Conservation (phyloP, 805 yeast species). For the Wickerhamomyces kurtzmanii region DNA sequence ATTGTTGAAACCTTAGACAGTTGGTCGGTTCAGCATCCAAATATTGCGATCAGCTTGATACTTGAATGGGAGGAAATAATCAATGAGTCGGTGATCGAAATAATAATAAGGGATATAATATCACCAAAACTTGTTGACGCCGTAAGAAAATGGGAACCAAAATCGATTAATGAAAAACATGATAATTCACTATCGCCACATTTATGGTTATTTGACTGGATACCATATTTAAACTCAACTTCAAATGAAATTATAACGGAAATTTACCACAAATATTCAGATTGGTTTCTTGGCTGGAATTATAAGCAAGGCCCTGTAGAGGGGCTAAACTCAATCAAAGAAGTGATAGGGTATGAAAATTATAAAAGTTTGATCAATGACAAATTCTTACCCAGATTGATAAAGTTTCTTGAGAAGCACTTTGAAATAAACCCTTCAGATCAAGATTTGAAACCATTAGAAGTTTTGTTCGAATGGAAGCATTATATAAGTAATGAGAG, state of each 20-base stretch:
- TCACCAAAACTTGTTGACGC: slow-evolving; percentile 25
- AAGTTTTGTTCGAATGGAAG: slow-evolving; percentile 15
- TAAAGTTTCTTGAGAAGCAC: slow-evolving; percentile 1
- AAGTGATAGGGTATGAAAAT: slow-evolving; percentile 18
- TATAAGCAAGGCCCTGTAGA: too few relatives aligned
- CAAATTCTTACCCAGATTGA: slow-evolving; percentile 13
- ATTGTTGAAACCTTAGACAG: slow-evolving; percentile 17
- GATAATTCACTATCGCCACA: slow-evolving; percentile 13
- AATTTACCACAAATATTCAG: slow-evolving; percentile 14
- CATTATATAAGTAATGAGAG: slow-evolving; percentile 7
- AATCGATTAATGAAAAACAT: not conserved
- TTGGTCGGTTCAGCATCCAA: slow-evolving; percentile 31
- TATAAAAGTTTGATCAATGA: slow-evolving; percentile 10
- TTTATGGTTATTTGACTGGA: slow-evolving; percentile 29
- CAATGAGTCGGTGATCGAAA: slow-evolving; percentile 17
- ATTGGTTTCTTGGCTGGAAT: slow-evolving; percentile 12
- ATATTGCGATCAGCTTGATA: slow-evolving; percentile 25
- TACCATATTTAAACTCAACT: slow-evolving; percentile 16
- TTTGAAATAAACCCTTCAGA: slow-evolving; percentile 17
- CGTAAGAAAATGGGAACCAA: slow-evolving; percentile 25
- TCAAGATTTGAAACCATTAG: slow-evolving; percentile 10
- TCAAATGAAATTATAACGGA: slow-evolving; percentile 9
- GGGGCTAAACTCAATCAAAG: slow-evolving; percentile 21
- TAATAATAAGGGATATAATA: slow-evolving; percentile 21
- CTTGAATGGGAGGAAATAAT: slow-evolving; percentile 31